These are phyloP conservation scores for Macrolepiota dolichaula DNA, from an alignment of 768 basidiomycete genomes.

Conservation along the genomic window DNA sequence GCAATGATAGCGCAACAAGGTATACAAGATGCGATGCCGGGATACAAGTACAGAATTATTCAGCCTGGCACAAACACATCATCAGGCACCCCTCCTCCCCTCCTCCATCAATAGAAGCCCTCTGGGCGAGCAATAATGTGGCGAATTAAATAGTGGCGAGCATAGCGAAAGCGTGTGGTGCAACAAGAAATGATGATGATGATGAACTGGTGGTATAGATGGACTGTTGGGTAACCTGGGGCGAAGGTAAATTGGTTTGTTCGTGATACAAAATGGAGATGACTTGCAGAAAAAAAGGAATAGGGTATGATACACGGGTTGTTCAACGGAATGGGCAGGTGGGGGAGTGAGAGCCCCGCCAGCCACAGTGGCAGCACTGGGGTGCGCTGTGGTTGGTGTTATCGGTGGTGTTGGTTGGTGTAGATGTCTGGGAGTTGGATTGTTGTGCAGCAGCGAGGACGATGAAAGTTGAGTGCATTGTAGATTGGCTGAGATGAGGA, in stretches of 20 bases:
- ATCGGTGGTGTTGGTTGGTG: conserved; percentile 19
- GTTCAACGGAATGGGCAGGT: conserved; percentile 58
- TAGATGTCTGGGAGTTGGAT: conserved; percentile 16
- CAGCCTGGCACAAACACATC: conserved; percentile 3
- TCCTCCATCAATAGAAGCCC: conserved; percentile 16
- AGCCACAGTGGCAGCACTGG: conserved; percentile 78
- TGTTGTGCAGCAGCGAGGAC: conserved; percentile 16
- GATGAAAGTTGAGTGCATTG: conserved; percentile 23
- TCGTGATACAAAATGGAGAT: not conserved
- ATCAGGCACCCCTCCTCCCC: conserved; percentile 7
- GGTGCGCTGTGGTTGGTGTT: conserved; percentile 54
- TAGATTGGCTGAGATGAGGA: conserved; percentile 11
- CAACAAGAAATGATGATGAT: conserved; percentile 10
- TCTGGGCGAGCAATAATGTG: conserved; percentile 15
- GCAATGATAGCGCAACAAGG: conserved; percentile 7
- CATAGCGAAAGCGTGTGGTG: conserved; percentile 14
- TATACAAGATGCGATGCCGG: conserved; percentile 8
- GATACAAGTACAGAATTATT: conserved; percentile 11
- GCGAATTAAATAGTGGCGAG: conserved; percentile 12
- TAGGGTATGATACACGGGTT: conserved; percentile 6
- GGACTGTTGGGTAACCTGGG: not conserved
- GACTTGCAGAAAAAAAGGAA: not conserved
- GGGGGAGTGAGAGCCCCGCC: conserved; percentile 56
- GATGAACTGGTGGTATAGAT: conserved; percentile 10
- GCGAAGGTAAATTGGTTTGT: not conserved